A percentile compares a stretch with the other conserved stretches of the same genome.
phyloP scores from a whole-genome alignment of 495 filamentous ascomycete genomes.

The Lindgomyces ingoldianus region DNA sequence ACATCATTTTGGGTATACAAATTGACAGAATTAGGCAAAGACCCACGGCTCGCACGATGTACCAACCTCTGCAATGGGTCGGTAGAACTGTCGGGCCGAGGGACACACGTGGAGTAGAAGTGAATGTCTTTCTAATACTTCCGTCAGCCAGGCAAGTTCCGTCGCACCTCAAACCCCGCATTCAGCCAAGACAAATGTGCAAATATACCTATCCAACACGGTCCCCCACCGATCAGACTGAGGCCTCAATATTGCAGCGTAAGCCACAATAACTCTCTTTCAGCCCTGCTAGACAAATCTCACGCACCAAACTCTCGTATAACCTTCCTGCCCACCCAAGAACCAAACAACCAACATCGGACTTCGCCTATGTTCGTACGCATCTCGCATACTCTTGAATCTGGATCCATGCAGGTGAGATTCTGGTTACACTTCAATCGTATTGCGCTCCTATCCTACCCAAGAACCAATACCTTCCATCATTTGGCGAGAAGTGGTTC shows the following conservation, averaged over 20 bases:
- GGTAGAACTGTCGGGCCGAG: constrained; percentile 18
- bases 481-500: no score
- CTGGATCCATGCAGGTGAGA: constrained; percentile 13
- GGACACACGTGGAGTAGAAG: not conserved
- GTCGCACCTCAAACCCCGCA: not conserved
- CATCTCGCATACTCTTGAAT: not conserved
- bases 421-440: no score
- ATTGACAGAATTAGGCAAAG: not conserved
- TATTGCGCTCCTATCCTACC: no score
- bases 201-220: no score
- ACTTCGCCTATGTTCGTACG: constrained; percentile 24
- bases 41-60: not conserved
- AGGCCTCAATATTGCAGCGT: not conserved
- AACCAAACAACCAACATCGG: constrained; percentile 8
- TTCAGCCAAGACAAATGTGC: no score
- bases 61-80: not conserved
- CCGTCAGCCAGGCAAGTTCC: constrained; percentile 12
- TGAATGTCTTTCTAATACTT: constrained; percentile 29
- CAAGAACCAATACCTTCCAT: no score
- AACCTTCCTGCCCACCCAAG: not conserved
- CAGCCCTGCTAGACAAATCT: constrained; percentile 26
- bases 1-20: not conserved
- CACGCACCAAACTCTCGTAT: constrained; percentile 3
- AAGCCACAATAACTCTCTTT: constrained; percentile 33
- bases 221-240: not conserved